These are phyloP conservation scores for Monilinia vaccinii-corymbosi DNA, from an alignment of 2,329 filamentous ascomycete genomes.

Conservation along the genomic window DNA sequence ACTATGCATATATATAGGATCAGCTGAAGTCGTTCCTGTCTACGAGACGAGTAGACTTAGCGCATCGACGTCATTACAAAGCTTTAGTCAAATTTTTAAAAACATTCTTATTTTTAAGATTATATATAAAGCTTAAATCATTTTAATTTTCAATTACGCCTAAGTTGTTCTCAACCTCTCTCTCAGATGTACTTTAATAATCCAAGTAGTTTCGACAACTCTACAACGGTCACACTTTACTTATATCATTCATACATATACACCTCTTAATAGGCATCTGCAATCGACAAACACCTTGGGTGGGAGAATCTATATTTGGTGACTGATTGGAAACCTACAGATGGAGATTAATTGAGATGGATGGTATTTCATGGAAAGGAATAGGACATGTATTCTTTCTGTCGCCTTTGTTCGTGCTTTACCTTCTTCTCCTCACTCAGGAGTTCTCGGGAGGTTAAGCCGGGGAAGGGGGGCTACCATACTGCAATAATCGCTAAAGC, in stretches of 20 bases:
- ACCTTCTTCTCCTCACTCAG: neutral
- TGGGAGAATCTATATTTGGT: conserved; percentile 63
- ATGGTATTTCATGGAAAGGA: neutral
- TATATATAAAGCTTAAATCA: too few species aligned
- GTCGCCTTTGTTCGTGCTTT: neutral
- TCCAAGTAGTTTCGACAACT: too few species aligned
- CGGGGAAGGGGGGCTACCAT: too few species aligned
- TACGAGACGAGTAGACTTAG: neutral
- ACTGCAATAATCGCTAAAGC: neutral
- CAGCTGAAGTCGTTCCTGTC: too few species aligned
- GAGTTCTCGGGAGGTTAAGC: neutral
- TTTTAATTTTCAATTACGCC: too few species aligned
- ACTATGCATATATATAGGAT: too few species aligned
- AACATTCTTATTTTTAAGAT: too few species aligned
- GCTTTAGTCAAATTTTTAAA: too few species aligned
- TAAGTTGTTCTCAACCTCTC: neutral
- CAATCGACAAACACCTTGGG: conserved; percentile 52
- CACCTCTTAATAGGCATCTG: conserved; percentile 38
- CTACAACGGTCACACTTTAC: neutral
- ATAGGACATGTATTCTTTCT: neutral
- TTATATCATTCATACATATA: neutral
- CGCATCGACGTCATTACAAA: neutral
- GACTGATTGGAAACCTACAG: conserved; percentile 53
- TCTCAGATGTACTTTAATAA: too few species aligned
- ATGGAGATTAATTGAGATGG: conserved; percentile 25